Percentiles rank a stretch among this genome's conserved stretches.
Conservation (phyloP, 257 asterid genomes). For the Primulina tabacum region DNA sequence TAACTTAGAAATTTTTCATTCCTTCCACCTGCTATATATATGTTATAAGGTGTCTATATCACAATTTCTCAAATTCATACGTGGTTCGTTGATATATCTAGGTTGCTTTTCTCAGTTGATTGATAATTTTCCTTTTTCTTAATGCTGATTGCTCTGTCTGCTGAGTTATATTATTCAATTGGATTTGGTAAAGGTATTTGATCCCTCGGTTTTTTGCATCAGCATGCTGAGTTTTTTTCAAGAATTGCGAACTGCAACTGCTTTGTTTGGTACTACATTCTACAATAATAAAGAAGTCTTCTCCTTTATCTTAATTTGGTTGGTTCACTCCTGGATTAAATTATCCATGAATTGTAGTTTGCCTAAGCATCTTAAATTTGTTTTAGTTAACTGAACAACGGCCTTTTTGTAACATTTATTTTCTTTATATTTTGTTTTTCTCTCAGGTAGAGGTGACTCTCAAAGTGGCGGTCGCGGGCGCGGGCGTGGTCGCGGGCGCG, state of each 20-base stretch:
- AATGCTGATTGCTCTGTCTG: neutral
- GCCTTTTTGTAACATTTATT: neutral
- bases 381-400: neutral
- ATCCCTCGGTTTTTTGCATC: neutral
- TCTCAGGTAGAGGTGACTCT: constrained; percentile 72
- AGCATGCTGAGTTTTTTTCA: neutral
- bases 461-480: constrained; percentile 59
- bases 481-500: constrained; percentile 32
- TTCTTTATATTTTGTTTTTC: constrained; percentile 9
- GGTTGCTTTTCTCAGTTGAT: neutral
- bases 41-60: neutral
- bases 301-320: neutral
- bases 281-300: no score
- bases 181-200: neutral
- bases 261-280: neutral
- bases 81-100: neutral
- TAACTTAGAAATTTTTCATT: constrained; percentile 31
- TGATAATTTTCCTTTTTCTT: neutral
- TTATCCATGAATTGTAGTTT: neutral
- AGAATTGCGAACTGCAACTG: neutral
- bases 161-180: neutral
- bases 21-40: neutral
- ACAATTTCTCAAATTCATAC: neutral
- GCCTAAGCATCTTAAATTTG: neutral
- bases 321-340: neutral